Base-by-base conservation (phyloP, 345 rosid genomes). In the Euphorbia lathyris region DNA sequence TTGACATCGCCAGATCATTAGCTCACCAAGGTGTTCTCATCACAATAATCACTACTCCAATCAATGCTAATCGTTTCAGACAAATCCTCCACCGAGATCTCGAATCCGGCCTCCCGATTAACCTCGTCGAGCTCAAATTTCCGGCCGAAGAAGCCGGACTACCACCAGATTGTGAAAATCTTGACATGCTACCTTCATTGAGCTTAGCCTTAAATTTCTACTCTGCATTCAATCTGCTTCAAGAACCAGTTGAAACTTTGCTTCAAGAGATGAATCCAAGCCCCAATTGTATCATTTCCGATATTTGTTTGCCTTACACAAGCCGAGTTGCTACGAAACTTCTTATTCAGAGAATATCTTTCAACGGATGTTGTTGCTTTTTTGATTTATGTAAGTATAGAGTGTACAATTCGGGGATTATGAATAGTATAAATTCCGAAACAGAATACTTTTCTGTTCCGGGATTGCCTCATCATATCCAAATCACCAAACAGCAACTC, bases 281-380 rank as follows among this genome's bases (percentile, higher is more conserved):
- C 22, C 76, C 80, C 1, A 66, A 32, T 48, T 85, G 88, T 74
- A 58, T 82, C 29, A 67, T 85, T 25, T 79, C 83, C 1, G 84
- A 82, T 45, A 20, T 47, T 72, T 58, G 62, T 25, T 51, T 48
- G 8, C 73, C 71, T 0, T 82, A 75, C 72, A 81, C 84, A 2
- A 40, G 45, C 10, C 52, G 69, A 1, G n/a, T 63, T 4, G 78
- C 81, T 11, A 22, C 9, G 32, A 77, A 34, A 69, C 67, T 74
- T 36, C 47, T 59, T 22, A 23, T 77, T 56, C 81, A 78, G 1
- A 72, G 79, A 45, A 71, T 77, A 30, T 25, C 52, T 25, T 81
- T 72, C 72, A 66, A 10, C 29, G 81, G 81, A 47, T 32, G 50
- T 23, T 53, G 50, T 56, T 67, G 79, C 63, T 69, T 72, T 36